phyloP scores from a whole-genome alignment of 139 green algal species.

The Chlorella sp. region DNA sequence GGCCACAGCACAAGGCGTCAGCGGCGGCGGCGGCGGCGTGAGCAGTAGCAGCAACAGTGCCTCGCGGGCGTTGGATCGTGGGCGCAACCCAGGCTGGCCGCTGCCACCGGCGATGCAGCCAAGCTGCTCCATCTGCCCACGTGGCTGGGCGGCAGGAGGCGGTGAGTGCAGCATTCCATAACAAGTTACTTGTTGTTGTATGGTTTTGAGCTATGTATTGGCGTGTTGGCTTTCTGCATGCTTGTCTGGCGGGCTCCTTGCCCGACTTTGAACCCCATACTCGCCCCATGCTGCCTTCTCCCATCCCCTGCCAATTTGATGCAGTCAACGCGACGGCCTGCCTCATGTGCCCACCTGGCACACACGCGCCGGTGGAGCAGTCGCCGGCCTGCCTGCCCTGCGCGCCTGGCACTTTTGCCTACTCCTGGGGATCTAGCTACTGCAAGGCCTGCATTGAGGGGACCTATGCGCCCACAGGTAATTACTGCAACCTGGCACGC shows the following conservation, averaged over 20 bases:
- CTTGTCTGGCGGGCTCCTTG: background rate
- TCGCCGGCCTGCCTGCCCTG: slow-evolving; percentile 44
- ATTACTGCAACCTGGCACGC: background rate
- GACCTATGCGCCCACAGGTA: slow-evolving; percentile 42
- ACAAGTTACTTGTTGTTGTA: too few species aligned
- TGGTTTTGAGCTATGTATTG: too few species aligned
- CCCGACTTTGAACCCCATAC: background rate
- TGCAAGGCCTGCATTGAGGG: slow-evolving; percentile 62
- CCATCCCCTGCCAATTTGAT: background rate
- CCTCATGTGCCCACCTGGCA: slow-evolving; percentile 55
- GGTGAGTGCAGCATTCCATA: slow-evolving; percentile 1
- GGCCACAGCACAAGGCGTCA: background rate
- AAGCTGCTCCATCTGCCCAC: slow-evolving; percentile 48
- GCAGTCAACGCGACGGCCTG: slow-evolving; percentile 45
- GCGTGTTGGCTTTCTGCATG: too few species aligned
- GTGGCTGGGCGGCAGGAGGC: slow-evolving; percentile 45
- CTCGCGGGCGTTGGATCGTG: background rate
- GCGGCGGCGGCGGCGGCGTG: too few species aligned
- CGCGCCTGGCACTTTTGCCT: slow-evolving; percentile 48
- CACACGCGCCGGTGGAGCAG: slow-evolving; percentile 27
- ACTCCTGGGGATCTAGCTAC: slow-evolving; percentile 55
- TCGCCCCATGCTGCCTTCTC: background rate
- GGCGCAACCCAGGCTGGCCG: slow-evolving; percentile 45
- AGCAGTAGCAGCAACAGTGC: background rate
- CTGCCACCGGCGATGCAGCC: slow-evolving; percentile 33